Percentiles rank a stretch among this genome's conserved stretches.
Evolutionary conservation across 495 filamentous ascomycete genomes (phyloP).

Genomic region (Neurospora africana): DNA sequence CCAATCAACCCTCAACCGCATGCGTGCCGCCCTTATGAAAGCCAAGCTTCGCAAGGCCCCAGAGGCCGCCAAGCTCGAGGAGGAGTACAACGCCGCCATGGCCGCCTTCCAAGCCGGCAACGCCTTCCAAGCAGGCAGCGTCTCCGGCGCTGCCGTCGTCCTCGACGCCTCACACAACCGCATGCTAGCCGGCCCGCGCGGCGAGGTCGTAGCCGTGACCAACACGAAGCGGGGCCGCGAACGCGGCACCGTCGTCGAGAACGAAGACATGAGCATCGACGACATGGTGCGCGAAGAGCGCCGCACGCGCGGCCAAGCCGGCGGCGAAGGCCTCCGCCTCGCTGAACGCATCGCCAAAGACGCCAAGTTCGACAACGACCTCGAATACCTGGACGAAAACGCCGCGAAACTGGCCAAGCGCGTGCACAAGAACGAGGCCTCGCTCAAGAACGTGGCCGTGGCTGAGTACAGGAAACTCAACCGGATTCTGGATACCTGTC

Average conservation of each 20-base stretch:
- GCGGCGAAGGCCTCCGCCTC: conserved; percentile 70
- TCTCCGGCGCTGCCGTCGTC: conserved; percentile 51
- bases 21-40: conserved; percentile 90
- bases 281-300: conserved; percentile 94
- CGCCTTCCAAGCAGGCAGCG: conserved; percentile 24
- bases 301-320: conserved; percentile 64
- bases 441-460: conserved; percentile 82
- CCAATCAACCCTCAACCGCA: conserved; percentile 70
- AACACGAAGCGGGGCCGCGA: conserved; percentile 65
- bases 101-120: conserved; percentile 38
- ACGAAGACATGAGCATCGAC: conserved; percentile 90
- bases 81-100: conserved; percentile 68
- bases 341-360: conserved; percentile 92
- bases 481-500: conserved; percentile 75
- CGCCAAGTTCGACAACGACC: conserved; percentile 79
- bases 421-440: conserved; percentile 77
- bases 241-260: conserved; percentile 70
- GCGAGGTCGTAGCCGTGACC: conserved; percentile 64
- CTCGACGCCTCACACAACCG: conserved; percentile 82
- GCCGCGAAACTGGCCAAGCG: conserved; percentile 82
- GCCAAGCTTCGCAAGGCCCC: conserved; percentile 71
- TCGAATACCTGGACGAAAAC: conserved; percentile 97
- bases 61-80: conserved; percentile 68
- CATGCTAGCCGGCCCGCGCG: conserved; percentile 64
- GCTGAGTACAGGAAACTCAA: conserved; percentile 85